These are phyloP conservation scores for Phyllosticta paracitricarpa DNA, from an alignment of 2,329 filamentous ascomycete species.

Conservation along the genomic window DNA sequence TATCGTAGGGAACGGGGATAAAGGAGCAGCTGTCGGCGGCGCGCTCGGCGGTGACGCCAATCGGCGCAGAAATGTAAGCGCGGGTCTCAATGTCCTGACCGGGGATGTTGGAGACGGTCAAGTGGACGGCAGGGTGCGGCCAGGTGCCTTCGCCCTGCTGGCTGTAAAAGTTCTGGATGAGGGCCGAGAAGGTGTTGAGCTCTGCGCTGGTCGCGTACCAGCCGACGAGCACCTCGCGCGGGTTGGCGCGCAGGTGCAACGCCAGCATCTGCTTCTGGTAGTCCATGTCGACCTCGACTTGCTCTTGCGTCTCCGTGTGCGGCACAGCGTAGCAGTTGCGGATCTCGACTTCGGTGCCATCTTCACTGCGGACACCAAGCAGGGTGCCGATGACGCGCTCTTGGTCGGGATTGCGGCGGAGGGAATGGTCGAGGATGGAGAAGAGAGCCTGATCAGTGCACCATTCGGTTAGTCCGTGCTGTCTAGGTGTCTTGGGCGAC, in stretches of 20 bases:
- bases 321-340: conserved; percentile 95
- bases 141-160: conserved; percentile 94
- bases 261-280: conserved; percentile 99
- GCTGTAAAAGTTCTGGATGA: conserved; percentile 99
- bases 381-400: conserved; percentile 95
- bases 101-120: conserved; percentile 85
- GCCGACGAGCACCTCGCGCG: conserved; percentile 86
- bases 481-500: not conserved
- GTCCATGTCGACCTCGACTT: conserved; percentile 99
- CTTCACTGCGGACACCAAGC: conserved; percentile 85
- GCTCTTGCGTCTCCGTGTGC: conserved; percentile 95
- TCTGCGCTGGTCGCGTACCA: conserved; percentile 98
- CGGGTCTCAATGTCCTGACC: conserved; percentile 81
- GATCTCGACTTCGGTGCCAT: conserved; percentile 93
- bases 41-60: conserved; percentile 88
- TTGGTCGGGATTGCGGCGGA: conserved; percentile 82
- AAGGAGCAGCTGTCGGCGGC: conserved; percentile 95
- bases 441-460: conserved; percentile 45
- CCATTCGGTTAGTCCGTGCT: not conserved
- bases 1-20: conserved; percentile 91
- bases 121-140: conserved; percentile 92
- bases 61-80: conserved; percentile 91
- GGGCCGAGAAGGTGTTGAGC: conserved; percentile 94
- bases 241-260: conserved; percentile 85
- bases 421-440: conserved; percentile 74